A percentile compares a stretch with the other conserved stretches of the same genome.
Conservation (phyloP, 1,284 basidiomycete genomes). For the Microbotryomycetes sp. region DNA sequence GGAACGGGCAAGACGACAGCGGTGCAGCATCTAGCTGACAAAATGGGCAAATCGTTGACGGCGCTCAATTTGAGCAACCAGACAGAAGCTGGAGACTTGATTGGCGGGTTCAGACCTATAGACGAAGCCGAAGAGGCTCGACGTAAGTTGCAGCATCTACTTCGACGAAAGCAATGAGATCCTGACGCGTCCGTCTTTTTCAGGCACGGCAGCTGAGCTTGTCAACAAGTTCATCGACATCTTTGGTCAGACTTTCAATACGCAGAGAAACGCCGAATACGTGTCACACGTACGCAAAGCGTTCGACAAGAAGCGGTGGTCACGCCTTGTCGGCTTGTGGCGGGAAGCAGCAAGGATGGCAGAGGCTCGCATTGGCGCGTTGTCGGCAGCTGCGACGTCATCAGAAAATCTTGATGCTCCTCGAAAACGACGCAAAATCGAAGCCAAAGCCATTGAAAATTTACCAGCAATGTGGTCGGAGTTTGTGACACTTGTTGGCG, state of each 20-base stretch:
- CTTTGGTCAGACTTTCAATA: conserved; percentile 82
- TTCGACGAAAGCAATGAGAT: neutral
- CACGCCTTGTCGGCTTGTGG: conserved; percentile 76
- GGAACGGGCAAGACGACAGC: conserved; percentile 97
- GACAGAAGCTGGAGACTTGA: conserved; percentile 87
- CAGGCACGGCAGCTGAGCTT: conserved; percentile 63
- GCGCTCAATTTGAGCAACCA: conserved; percentile 95
- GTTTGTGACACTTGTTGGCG: conserved; percentile 64
- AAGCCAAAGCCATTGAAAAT: conserved; percentile 41
- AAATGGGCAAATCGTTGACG: conserved; percentile 70
- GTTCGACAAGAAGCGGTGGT: conserved; percentile 78
- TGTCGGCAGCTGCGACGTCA: conserved; percentile 38
- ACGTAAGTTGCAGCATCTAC: too few relatives aligned
- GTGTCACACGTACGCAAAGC: conserved; percentile 78
- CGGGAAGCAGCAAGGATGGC: conserved; percentile 51
- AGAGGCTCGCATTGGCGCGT: conserved; percentile 11
- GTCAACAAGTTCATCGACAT: conserved; percentile 73
- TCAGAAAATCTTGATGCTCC: conserved; percentile 19
- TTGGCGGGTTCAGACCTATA: conserved; percentile 93
- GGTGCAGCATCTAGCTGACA: conserved; percentile 76
- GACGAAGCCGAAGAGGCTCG: conserved; percentile 50
- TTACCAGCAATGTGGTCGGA: conserved; percentile 56
- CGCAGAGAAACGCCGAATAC: conserved; percentile 82
- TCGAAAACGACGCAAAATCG: conserved; percentile 40
- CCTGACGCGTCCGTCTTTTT: conserved; percentile 44